Conservation (phyloP, 345 rosid species). For the Euphorbia tirucalli region DNA sequence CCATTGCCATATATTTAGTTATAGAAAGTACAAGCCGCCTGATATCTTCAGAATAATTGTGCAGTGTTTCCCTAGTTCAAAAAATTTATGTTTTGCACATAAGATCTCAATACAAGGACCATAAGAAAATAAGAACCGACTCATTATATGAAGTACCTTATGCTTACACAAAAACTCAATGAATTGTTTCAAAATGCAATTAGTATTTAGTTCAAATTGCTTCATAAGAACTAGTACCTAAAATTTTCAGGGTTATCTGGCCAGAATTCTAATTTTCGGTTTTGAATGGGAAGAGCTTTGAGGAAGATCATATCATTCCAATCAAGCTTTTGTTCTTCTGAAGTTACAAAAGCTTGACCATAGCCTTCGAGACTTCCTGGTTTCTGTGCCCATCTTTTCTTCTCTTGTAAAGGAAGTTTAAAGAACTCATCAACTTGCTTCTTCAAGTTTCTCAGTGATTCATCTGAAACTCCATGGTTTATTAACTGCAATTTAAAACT, state of each 20-base stretch:
- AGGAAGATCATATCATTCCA: slow-evolving; percentile 38
- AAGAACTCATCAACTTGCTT: slow-evolving; percentile 18
- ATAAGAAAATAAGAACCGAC: neutral
- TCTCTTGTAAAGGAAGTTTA: slow-evolving; percentile 25
- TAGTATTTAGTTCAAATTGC: no score
- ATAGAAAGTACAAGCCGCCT: slow-evolving; percentile 16
- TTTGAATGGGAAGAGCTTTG: slow-evolving; percentile 24
- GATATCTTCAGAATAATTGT: slow-evolving; percentile 21
- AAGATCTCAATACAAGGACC: neutral
- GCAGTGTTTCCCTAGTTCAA: slow-evolving; percentile 17
- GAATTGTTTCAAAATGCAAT: neutral
- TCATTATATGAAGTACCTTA: no score
- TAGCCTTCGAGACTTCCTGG: slow-evolving; percentile 32
- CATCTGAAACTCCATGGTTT: slow-evolving; percentile 13
- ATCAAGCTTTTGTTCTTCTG: slow-evolving; percentile 32
- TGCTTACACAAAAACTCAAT: neutral
- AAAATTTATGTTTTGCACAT: neutral
- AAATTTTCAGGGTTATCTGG: slow-evolving; percentile 25
- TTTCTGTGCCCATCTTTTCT: slow-evolving; percentile 25
- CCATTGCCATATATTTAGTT: slow-evolving; percentile 22
- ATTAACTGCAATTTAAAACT: slow-evolving; percentile 7
- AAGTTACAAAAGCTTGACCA: slow-evolving; percentile 32
- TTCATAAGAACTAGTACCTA: slow-evolving; percentile 5
- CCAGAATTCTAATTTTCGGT: slow-evolving; percentile 27
- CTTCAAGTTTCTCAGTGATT: slow-evolving; percentile 1